phyloP scores from a whole-genome alignment of 768 basidiomycete species.

The Termitomyces sp. region DNA sequence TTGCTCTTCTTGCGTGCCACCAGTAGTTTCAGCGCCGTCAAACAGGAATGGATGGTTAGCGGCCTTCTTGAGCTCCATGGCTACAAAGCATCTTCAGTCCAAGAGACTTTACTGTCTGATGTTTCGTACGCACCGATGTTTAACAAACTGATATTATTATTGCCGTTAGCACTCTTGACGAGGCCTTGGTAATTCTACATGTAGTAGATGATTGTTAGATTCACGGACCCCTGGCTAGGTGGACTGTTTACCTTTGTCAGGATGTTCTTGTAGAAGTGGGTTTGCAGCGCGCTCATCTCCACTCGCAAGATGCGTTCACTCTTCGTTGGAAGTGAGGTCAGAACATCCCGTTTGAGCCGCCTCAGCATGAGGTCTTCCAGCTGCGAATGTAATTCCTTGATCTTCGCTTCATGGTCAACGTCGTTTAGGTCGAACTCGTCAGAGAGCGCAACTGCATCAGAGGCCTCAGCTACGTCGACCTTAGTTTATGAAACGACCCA shows the following conservation, averaged over 20 bases:
- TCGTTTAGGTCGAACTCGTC: conserved; percentile 96
- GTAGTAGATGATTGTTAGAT: not conserved
- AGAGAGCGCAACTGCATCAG: conserved; percentile 69
- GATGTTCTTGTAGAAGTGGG: conserved; percentile 99
- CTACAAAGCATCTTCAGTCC: conserved; percentile 29
- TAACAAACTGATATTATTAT: conserved; percentile 89
- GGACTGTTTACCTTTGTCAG: conserved; percentile 65
- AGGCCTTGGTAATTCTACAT: conserved; percentile 87
- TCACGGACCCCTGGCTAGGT: not conserved
- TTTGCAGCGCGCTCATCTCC: conserved; percentile 95
- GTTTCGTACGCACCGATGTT: conserved; percentile 68
- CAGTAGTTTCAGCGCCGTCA: conserved; percentile 81
- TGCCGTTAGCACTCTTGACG: conserved; percentile 83
- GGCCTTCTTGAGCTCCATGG: conserved; percentile 99
- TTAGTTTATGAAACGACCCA: not conserved
- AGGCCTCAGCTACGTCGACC: not conserved
- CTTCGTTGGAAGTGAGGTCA: conserved; percentile 95
- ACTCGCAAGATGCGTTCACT: conserved; percentile 96
- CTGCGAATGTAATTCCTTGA: conserved; percentile 92
- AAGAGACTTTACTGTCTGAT: not conserved
- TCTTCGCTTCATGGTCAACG: conserved; percentile 88
- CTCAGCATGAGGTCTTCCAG: conserved; percentile 92
- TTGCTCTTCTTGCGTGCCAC: conserved; percentile 67
- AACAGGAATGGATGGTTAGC: conserved; percentile 98
- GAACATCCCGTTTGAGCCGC: conserved; percentile 91